Conservation (phyloP, 345 rosid genomes). For the Ceriops tagal region DNA sequence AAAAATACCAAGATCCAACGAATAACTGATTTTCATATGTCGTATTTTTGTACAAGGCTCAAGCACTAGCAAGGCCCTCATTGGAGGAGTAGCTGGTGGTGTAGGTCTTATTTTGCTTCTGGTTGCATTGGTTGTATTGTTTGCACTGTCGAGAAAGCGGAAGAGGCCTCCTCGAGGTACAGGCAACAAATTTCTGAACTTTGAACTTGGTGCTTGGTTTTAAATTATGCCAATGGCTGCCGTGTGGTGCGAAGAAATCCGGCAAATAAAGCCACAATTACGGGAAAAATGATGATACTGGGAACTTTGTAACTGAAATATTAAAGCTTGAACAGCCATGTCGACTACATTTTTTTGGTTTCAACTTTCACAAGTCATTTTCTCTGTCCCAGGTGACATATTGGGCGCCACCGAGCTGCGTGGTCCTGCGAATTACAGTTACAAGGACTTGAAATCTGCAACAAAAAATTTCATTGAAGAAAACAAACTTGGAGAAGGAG, state of each 20-base stretch:
- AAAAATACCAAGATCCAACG: not conserved
- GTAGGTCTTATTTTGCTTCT: slow-evolving; percentile 20
- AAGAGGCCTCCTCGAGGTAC: slow-evolving; percentile 29
- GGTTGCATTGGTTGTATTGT: slow-evolving; percentile 31
- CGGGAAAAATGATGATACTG: too few relatives aligned
- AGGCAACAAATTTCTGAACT: not conserved
- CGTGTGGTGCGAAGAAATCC: too few relatives aligned
- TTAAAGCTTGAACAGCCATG: too few relatives aligned
- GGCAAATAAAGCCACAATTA: too few relatives aligned
- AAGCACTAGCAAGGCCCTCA: slow-evolving; percentile 23
- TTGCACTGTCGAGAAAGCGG: slow-evolving; percentile 18
- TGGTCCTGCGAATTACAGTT: slow-evolving; percentile 37
- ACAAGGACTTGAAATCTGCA: slow-evolving; percentile 40
- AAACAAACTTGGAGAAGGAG: slow-evolving; percentile 50
- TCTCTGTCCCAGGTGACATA: slow-evolving; percentile 24
- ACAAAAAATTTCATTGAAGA: slow-evolving; percentile 39
- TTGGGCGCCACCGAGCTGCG: slow-evolving; percentile 44
- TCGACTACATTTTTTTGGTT: too few relatives aligned
- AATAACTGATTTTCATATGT: not conserved
- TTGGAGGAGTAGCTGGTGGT: slow-evolving; percentile 46
- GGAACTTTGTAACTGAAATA: too few relatives aligned
- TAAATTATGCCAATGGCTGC: too few relatives aligned
- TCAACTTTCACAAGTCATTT: not conserved
- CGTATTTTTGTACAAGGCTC: slow-evolving; percentile 21
- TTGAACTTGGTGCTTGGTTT: too few relatives aligned